Evolutionary conservation across 2,329 filamentous ascomycete species (phyloP).

Genomic region (Diplodia corticola): DNA sequence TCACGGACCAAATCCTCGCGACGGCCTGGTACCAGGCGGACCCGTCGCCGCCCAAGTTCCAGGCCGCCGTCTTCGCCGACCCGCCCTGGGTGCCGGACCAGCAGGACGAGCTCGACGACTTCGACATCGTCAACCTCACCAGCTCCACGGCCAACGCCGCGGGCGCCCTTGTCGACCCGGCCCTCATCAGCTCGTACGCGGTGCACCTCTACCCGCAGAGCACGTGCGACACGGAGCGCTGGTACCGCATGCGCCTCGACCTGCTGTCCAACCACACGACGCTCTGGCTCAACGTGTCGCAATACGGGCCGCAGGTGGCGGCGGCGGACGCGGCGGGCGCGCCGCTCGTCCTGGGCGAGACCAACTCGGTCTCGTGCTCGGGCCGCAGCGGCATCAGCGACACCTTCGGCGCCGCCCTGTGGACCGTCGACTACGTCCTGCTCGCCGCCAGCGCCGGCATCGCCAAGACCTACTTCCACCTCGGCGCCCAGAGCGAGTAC

Average conservation of each 20-base stretch:
- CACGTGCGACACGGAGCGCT: constrained; percentile 22
- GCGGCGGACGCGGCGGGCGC: constrained; percentile 22
- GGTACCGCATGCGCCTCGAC: constrained; percentile 23
- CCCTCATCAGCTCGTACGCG: constrained; percentile 6
- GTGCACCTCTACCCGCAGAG: constrained; percentile 21
- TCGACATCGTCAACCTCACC: constrained; percentile 26
- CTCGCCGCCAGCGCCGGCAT: constrained; percentile 16
- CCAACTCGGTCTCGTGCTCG: constrained; percentile 32
- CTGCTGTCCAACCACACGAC: constrained; percentile 26
- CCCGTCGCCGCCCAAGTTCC: constrained; percentile 23
- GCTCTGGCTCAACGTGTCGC: constrained; percentile 26
- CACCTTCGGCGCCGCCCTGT: constrained; percentile 52
- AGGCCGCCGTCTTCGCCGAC: constrained; percentile 25
- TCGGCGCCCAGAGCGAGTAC: constrained; percentile 43
- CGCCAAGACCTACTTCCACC: constrained; percentile 49
- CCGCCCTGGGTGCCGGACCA: constrained; percentile 17
- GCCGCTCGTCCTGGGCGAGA: constrained; percentile 32
- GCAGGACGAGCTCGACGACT: constrained; percentile 22
- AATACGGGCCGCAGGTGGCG: constrained; percentile 24
- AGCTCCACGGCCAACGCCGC: too few species aligned
- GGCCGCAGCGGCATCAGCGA: constrained; percentile 42
- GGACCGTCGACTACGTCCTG: constrained; percentile 51
- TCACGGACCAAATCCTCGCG: constrained; percentile 23
- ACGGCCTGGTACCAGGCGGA: constrained; percentile 24
- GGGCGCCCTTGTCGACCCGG: constrained; percentile 23